A percentile compares a stretch with the other conserved stretches of the same genome.
phyloP scores from a whole-genome alignment of 352 stramenopile species.

The Pythium aristosporum region DNA sequence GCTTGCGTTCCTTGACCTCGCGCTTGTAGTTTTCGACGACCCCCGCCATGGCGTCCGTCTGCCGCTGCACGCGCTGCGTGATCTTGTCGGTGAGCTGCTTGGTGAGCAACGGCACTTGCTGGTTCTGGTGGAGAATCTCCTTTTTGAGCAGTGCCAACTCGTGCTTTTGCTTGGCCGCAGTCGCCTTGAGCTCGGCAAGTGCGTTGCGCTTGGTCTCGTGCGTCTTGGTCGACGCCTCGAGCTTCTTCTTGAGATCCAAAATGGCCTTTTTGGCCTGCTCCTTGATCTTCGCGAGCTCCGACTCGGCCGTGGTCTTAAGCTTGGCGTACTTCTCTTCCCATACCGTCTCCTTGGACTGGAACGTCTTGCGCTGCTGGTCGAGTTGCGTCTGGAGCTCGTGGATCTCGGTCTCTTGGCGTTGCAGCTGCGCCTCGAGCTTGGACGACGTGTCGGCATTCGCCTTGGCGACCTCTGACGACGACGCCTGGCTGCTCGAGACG shows the following conservation, averaged over 20 bases:
- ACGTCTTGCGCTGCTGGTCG: slow-evolving; percentile 51
- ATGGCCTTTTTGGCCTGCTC: slow-evolving; percentile 88
- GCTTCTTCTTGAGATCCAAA: slow-evolving; percentile 75
- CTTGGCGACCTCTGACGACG: slow-evolving; percentile 38
- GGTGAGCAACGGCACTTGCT: slow-evolving; percentile 54
- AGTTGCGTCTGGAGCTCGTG: slow-evolving; percentile 39
- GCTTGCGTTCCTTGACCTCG: slow-evolving; percentile 87
- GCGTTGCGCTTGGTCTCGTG: slow-evolving; percentile 56
- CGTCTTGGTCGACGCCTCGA: slow-evolving; percentile 58
- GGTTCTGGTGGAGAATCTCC: slow-evolving; percentile 49
- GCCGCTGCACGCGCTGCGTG: slow-evolving; percentile 63
- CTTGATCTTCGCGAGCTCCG: slow-evolving; percentile 81
- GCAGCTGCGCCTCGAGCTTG: slow-evolving; percentile 45
- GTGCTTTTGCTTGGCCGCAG: slow-evolving; percentile 57
- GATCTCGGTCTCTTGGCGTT: slow-evolving; percentile 38
- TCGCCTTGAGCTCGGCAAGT: slow-evolving; percentile 37
- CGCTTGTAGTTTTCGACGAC: slow-evolving; percentile 90
- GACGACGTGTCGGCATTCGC: slow-evolving; percentile 27
- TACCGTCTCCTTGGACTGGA: slow-evolving; percentile 43
- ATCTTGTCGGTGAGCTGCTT: slow-evolving; percentile 81
- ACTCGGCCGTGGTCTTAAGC: slow-evolving; percentile 72
- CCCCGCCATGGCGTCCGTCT: slow-evolving; percentile 76
- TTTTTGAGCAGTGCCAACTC: slow-evolving; percentile 52
- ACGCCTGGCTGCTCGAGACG: slow-evolving; percentile 29
- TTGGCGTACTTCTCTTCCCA: slow-evolving; percentile 75